Evolutionary conservation across 2,329 filamentous ascomycete genomes (phyloP).

Genomic region (Onygena corvina): DNA sequence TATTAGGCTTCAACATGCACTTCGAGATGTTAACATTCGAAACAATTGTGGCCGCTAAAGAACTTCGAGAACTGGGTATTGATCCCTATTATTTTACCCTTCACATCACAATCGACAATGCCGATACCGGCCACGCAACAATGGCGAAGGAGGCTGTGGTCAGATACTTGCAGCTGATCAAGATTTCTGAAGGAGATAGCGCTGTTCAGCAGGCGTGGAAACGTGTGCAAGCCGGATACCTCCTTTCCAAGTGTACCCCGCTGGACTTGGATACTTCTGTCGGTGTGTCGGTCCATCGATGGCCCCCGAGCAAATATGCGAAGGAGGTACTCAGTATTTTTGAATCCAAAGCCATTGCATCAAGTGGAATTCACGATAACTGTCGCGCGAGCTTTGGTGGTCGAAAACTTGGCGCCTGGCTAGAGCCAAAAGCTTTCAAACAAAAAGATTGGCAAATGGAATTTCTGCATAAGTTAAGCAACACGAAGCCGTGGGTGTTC

Average conservation of each 20-base stretch:
- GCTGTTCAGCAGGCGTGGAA: conserved; percentile 30
- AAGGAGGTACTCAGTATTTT: conserved; percentile 23
- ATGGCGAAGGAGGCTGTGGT: conserved; percentile 34
- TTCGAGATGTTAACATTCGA: conserved; percentile 36
- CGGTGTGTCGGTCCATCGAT: conserved; percentile 2
- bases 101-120: conserved; percentile 42
- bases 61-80: conserved; percentile 35
- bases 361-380: conserved; percentile 32
- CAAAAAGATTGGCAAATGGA: conserved; percentile 25
- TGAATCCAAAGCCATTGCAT: conserved; percentile 28
- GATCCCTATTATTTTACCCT: conserved; percentile 40
- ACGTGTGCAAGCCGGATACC: conserved; percentile 35
- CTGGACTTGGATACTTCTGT: no score
- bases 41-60: conserved; percentile 31
- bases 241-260: conserved; percentile 22
- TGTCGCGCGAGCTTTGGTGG: conserved; percentile 32
- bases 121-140: conserved; percentile 38
- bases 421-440: conserved; percentile 26
- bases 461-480: conserved; percentile 28
- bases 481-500: conserved; percentile 32
- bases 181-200: conserved; percentile 19
- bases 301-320: conserved; percentile 6
- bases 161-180: conserved; percentile 29
- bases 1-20: conserved; percentile 41
- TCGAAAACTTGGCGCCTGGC: conserved; percentile 31